phyloP scores from a whole-genome alignment of 768 basidiomycete genomes.

The Steccherinum ochraceum region DNA sequence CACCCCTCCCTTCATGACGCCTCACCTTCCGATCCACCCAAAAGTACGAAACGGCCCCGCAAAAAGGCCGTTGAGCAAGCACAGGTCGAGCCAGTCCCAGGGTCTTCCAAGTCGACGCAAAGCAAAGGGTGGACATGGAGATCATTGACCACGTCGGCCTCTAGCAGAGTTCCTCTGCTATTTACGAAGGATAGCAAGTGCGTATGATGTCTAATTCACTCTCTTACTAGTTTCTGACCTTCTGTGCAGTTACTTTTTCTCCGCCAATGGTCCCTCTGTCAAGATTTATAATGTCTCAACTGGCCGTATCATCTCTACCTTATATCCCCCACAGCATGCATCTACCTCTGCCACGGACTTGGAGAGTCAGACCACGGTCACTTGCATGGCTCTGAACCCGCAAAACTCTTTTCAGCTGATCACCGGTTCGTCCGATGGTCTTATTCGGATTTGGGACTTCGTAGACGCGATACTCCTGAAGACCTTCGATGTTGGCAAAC shows the following conservation, averaged over 20 bases:
- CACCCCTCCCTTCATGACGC: constrained; percentile 12
- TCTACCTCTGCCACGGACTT: constrained; percentile 11
- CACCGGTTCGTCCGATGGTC: constrained; percentile 80
- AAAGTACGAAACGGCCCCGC: constrained; percentile 18
- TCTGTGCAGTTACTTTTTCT: constrained; percentile 75
- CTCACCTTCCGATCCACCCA: constrained; percentile 2
- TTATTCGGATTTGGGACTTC: constrained; percentile 89
- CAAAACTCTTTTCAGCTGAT: constrained; percentile 87
- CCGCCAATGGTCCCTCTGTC: constrained; percentile 72
- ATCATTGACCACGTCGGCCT: constrained; percentile 60
- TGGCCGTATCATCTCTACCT: constrained; percentile 75
- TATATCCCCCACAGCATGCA: constrained; percentile 46
- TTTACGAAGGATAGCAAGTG: constrained; percentile 90
- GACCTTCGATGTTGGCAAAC: constrained; percentile 63
- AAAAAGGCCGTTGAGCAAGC: constrained; percentile 31
- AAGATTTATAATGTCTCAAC: constrained; percentile 80
- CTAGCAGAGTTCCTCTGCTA: constrained; percentile 61
- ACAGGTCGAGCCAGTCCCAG: constrained; percentile 9
- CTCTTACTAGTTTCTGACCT: constrained; percentile 8
- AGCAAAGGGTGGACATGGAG: constrained; percentile 55
- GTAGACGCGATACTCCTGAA: constrained; percentile 75
- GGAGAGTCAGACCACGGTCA: constrained; percentile 47
- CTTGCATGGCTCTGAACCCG: constrained; percentile 72
- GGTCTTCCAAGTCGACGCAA: constrained; percentile 10
- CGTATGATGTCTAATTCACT: constrained; percentile 11